These are phyloP conservation scores for Melaleuca quinquenervia DNA, from an alignment of 345 rosid genomes.

Conservation along the genomic window DNA sequence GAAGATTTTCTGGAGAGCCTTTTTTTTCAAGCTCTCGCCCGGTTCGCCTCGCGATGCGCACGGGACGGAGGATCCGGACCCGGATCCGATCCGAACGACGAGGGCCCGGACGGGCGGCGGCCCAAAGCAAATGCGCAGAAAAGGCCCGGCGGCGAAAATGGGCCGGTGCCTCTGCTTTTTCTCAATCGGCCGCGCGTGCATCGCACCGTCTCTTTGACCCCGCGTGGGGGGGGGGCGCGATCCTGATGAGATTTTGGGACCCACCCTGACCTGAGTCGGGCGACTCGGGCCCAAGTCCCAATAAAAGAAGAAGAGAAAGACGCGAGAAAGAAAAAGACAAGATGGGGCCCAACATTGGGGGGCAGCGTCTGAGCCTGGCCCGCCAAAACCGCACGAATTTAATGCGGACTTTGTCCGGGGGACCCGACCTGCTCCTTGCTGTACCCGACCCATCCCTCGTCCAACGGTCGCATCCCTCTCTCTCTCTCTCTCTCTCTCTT, in stretches of 20 bases:
- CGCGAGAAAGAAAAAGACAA: background rate
- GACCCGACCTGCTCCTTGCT: background rate
- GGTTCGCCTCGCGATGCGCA: no score
- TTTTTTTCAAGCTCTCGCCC: no score
- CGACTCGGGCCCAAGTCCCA: background rate
- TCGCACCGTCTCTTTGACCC: background rate
- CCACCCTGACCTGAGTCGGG: background rate
- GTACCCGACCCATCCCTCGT: background rate
- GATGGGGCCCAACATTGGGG: background rate
- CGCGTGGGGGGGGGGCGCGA: background rate
- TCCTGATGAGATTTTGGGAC: background rate
- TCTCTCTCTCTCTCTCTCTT: no score
- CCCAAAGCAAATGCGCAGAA: no score
- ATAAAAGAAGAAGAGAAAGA: background rate
- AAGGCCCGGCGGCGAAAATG: no score
- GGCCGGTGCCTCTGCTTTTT: no score
- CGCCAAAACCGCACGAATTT: background rate
- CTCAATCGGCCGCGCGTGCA: background rate
- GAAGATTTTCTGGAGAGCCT: no score
- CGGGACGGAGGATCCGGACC: no score
- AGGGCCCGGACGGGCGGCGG: no score
- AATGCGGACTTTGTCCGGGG: background rate
- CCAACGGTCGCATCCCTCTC: background rate
- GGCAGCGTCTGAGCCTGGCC: background rate
- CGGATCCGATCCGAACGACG: no score